Conservation (phyloP, 768 basidiomycete genomes). For the Boletus subcaerulescens region DNA sequence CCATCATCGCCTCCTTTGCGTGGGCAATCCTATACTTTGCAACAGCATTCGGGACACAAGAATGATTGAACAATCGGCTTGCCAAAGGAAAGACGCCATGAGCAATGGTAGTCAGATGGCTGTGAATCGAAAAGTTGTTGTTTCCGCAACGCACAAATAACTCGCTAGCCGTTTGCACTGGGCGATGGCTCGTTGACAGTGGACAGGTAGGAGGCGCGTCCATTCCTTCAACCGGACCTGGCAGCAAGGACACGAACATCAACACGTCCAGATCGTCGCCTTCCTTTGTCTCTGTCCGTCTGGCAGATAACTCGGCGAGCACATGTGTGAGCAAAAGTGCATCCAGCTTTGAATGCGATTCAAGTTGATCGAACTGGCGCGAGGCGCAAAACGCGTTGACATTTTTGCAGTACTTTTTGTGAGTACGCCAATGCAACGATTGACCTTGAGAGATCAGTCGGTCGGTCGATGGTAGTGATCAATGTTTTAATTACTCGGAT, state of each 20-base stretch:
- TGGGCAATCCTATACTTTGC: constrained; percentile 51
- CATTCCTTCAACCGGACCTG: constrained; percentile 32
- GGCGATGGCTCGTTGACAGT: constrained; percentile 23
- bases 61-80: constrained; percentile 82
- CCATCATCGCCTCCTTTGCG: constrained; percentile 47
- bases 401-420: constrained; percentile 66
- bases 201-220: constrained; percentile 35
- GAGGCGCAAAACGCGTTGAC: constrained; percentile 49
- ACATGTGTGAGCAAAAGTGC: constrained; percentile 64
- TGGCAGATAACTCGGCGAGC: constrained; percentile 38
- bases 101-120: constrained; percentile 64
- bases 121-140: constrained; percentile 79
- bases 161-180: constrained; percentile 20
- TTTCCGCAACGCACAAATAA: constrained; percentile 67
- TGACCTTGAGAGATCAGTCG: constrained; percentile 50
- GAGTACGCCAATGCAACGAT: constrained; percentile 59
- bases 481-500: not conserved
- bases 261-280: constrained; percentile 28
- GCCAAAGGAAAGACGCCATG: constrained; percentile 77
- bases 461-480: constrained; percentile 6
- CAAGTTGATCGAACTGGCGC: constrained; percentile 44
- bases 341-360: constrained; percentile 55
- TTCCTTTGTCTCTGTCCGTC: constrained; percentile 1
- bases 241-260: constrained; percentile 45
- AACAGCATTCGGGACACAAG: constrained; percentile 71